phyloP scores from a whole-genome alignment of 2,329 filamentous ascomycete genomes.

The Aspergillus proliferans region DNA sequence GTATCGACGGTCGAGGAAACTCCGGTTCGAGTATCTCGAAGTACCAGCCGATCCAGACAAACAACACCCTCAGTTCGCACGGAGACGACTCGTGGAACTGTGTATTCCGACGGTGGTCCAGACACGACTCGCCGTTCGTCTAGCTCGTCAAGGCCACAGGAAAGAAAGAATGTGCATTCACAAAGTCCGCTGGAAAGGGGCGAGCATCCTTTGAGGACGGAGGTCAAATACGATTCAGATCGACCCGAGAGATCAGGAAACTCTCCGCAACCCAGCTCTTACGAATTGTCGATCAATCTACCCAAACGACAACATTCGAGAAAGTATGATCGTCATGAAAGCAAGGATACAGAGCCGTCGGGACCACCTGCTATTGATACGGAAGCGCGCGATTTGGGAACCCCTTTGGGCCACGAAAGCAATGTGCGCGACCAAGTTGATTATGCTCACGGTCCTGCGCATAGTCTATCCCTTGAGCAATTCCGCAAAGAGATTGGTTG shows the following conservation, averaged over 20 bases:
- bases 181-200: not conserved
- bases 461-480: slow-evolving; percentile 39
- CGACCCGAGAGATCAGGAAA: not conserved
- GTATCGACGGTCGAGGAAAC: not conserved
- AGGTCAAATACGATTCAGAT: not conserved
- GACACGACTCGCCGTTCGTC: not conserved
- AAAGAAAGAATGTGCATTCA: not conserved
- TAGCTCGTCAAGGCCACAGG: not conserved
- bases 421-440: slow-evolving; percentile 29
- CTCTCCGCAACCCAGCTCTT: not conserved
- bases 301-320: not conserved
- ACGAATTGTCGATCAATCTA: not conserved
- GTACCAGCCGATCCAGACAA: not conserved
- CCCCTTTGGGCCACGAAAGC: slow-evolving; percentile 20
- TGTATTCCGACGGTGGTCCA: not conserved
- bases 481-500: slow-evolving; percentile 48
- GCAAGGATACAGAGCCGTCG: not conserved
- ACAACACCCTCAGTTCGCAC: not conserved
- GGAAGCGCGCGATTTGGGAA: slow-evolving; percentile 15
- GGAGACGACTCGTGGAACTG: not conserved
- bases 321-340: not conserved
- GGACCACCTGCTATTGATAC: not conserved
- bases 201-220: not conserved
- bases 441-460: slow-evolving; percentile 19
- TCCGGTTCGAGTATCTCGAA: no score